A percentile compares a stretch with the other conserved stretches of the same genome.
Conservation (phyloP, 2,329 filamentous ascomycete species). For the Shiraia sp. region DNA sequence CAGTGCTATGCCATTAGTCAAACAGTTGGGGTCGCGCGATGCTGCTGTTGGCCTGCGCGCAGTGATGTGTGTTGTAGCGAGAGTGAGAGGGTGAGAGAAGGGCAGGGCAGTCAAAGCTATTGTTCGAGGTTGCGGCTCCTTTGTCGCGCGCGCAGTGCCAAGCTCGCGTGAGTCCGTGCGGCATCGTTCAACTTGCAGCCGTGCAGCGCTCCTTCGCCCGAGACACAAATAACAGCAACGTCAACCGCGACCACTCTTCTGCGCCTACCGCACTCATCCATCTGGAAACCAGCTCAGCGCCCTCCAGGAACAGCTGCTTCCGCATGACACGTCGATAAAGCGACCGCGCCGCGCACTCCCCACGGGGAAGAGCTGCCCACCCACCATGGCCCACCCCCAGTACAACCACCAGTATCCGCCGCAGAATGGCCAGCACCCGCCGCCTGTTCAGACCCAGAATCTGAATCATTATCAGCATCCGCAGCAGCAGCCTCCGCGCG, state of each 20-base stretch:
- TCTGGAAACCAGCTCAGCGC: too few relatives aligned
- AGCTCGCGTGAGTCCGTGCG: constrained; percentile 26
- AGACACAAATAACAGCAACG: constrained; percentile 9
- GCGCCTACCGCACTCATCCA: background rate
- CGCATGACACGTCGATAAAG: constrained; percentile 32
- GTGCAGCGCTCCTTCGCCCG: constrained; percentile 9
- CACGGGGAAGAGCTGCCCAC: constrained; percentile 27
- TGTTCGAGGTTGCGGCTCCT: constrained; percentile 14
- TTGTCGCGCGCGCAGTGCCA: constrained; percentile 34
- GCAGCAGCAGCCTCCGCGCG: constrained; percentile 49
- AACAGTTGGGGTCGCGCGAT: constrained; percentile 1
- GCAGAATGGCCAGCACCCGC: constrained; percentile 30
- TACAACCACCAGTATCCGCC: constrained; percentile 36
- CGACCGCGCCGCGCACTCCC: constrained; percentile 25
- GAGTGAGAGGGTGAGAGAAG: constrained; percentile 3
- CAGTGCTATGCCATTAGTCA: constrained; percentile 9
- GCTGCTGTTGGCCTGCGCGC: constrained; percentile 1
- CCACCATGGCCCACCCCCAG: constrained; percentile 38
- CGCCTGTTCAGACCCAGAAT: constrained; percentile 46
- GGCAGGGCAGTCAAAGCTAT: too few relatives aligned
- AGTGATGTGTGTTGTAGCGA: background rate
- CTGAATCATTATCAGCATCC: constrained; percentile 46
- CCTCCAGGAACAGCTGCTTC: constrained; percentile 5
- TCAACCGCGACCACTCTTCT: constrained; percentile 1
- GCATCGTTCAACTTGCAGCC: constrained; percentile 23